phyloP scores from a whole-genome alignment of 1,139 yeast species.

The Protomyces arabidopsidicola region DNA sequence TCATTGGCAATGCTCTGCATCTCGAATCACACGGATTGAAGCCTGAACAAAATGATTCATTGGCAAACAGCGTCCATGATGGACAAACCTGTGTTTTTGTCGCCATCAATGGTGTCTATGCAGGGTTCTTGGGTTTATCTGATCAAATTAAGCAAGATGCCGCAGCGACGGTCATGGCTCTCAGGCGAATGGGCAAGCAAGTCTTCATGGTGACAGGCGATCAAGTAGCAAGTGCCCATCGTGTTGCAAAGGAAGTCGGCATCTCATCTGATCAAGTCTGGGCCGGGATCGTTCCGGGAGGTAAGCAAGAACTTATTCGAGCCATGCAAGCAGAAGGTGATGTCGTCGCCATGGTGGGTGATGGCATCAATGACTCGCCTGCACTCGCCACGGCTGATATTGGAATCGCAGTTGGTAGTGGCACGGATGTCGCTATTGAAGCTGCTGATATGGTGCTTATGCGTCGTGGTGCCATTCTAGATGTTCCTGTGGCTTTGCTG shows the following conservation, averaged over 20 bases:
- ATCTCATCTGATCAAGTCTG: slow-evolving; percentile 61
- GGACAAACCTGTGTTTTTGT: slow-evolving; percentile 29
- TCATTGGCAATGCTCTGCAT: slow-evolving; percentile 56
- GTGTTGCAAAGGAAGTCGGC: slow-evolving; percentile 64
- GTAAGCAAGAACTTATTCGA: slow-evolving; percentile 64
- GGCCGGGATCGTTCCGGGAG: slow-evolving; percentile 72
- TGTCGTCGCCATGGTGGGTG: slow-evolving; percentile 75
- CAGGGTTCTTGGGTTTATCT: slow-evolving; percentile 62
- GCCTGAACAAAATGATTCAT: slow-evolving; percentile 31
- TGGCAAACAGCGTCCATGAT: neutral
- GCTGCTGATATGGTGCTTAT: slow-evolving; percentile 86
- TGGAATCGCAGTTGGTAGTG: slow-evolving; percentile 87
- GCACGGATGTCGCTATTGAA: slow-evolving; percentile 93
- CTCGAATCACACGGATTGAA: slow-evolving; percentile 39
- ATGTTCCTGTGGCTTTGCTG: slow-evolving; percentile 67
- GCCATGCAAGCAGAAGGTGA: slow-evolving; percentile 47
- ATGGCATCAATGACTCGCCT: slow-evolving; percentile 95
- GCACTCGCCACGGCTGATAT: slow-evolving; percentile 83
- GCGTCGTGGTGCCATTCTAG: slow-evolving; percentile 49
- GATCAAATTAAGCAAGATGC: slow-evolving; percentile 74
- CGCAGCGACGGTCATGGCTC: slow-evolving; percentile 52
- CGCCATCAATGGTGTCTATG: slow-evolving; percentile 49
- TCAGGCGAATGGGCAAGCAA: slow-evolving; percentile 52
- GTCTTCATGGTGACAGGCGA: slow-evolving; percentile 93
- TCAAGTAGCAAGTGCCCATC: slow-evolving; percentile 55